phyloP scores from a whole-genome alignment of 257 asterid species.

The Solanum lignicaule region DNA sequence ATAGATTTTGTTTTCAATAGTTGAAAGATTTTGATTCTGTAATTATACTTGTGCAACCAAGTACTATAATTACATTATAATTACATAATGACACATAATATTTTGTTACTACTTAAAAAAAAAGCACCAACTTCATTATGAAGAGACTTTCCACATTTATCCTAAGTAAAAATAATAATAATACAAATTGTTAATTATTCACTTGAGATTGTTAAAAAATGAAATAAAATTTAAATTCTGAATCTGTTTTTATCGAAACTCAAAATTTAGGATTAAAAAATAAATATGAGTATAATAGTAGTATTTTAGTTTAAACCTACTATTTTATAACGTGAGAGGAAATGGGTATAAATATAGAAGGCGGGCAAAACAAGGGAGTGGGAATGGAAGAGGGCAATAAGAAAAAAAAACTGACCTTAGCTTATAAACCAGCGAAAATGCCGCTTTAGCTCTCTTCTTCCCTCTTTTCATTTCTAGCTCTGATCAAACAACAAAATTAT shows the following conservation, averaged over 20 bases:
- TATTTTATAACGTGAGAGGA: background rate
- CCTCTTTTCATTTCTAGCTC: background rate
- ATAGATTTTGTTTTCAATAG: background rate
- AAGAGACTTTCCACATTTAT: background rate
- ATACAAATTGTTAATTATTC: background rate
- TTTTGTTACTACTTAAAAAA: background rate
- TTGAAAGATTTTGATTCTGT: background rate
- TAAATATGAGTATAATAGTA: background rate
- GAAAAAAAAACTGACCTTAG: slow-evolving; percentile 5
- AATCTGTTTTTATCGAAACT: background rate
- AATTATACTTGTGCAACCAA: background rate
- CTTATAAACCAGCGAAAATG: slow-evolving; percentile 27
- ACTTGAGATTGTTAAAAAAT: background rate
- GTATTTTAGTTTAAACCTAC: background rate
- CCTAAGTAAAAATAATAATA: background rate
- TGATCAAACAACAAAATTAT: background rate
- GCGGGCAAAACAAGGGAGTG: background rate
- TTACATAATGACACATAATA: background rate
- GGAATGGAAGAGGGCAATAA: slow-evolving; percentile 26
- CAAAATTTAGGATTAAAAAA: background rate
- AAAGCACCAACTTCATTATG: background rate
- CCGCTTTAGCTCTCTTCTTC: slow-evolving; percentile 27
- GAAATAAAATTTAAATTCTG: background rate
- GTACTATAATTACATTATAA: background rate
- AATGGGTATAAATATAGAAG: background rate